Evolutionary conservation across 129 eudicot species (phyloP), one percentile per base, ranked within the genome.

Genomic region (Dittrichia graveolens): DNA sequence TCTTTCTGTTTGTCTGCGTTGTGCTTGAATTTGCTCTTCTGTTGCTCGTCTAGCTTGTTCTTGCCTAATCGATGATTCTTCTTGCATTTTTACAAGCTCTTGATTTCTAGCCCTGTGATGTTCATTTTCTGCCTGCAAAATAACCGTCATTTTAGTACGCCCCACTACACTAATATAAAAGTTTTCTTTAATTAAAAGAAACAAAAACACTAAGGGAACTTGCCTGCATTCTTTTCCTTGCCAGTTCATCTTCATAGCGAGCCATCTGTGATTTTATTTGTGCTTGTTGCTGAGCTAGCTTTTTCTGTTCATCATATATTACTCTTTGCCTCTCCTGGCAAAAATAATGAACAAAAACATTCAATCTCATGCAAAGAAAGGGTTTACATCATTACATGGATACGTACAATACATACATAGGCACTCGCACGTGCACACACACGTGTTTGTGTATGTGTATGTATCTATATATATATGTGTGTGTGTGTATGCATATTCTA

Each of bases 31-130:
- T 75, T 95, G 88, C 80, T 95, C 96, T 71, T 95, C 99, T 8
- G 99, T 95, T 67, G 96, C 97, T 79, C 96, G 86, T 74, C 97
- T 85, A 4, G 94, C 88, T 74, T 87, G 86, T 77, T 95, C 97
- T 69, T 74, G 96, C 80, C 95, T 91, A 76, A 85, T 82, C n/a
- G 96, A 75, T 24, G 97, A 90, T 77, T 95, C 97, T 77, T 95
- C 99, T 83, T 95, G 99, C 90, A 95, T 83, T 82, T 86, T 88
- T 5, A 95, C 99, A 71, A 95, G 95, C 76, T 95, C 99, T 75
- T 95, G 91, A 79, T 95, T 95, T 74, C 99, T 91, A 50, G 96
- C 72, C 74, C 99, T 84, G 16, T 91, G 97, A 47, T 83, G 91
- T 16, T 95, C 99, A 81, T 90, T 86, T 84, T 95, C 99, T n/a